Evolutionary conservation across 2,329 filamentous ascomycete genomes (phyloP).

Genomic region (Fusarium liriodendri): DNA sequence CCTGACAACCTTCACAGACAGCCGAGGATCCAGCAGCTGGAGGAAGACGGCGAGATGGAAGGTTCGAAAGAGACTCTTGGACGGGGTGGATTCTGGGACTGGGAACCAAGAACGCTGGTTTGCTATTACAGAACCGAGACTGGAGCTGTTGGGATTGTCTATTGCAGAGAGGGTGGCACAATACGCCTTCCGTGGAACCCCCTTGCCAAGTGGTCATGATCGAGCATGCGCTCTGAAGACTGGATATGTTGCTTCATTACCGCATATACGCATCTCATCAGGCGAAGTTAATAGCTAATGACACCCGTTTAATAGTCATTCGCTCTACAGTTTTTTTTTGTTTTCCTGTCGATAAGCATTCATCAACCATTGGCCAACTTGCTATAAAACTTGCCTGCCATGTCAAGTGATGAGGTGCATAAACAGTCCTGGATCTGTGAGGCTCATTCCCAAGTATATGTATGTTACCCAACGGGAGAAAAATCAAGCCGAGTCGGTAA

Average conservation of each 20-base stretch:
- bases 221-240: neutral
- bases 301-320: neutral
- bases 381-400: neutral
- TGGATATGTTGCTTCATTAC: neutral
- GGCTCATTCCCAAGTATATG: neutral
- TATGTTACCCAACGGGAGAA: neutral
- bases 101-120: conserved; percentile 14
- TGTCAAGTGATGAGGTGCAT: neutral
- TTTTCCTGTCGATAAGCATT: neutral
- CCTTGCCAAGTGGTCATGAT: conserved; percentile 21
- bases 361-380: neutral
- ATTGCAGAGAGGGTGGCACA: conserved; percentile 20
- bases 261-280: neutral
- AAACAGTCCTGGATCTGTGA: neutral
- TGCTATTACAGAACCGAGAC: conserved; percentile 21
- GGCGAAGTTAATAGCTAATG: neutral
- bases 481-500: neutral
- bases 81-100: conserved; percentile 11
- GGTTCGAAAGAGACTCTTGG: neutral
- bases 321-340: neutral
- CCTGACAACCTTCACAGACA: neutral
- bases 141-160: neutral
- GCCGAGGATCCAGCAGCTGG: conserved; percentile 12
- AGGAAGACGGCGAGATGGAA: conserved; percentile 21
- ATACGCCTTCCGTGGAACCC: conserved; percentile 24